A percentile compares a stretch with the other conserved stretches of the same genome.
Evolutionary conservation across 1,284 basidiomycete genomes (phyloP).

Genomic region (Irpex sp.): DNA sequence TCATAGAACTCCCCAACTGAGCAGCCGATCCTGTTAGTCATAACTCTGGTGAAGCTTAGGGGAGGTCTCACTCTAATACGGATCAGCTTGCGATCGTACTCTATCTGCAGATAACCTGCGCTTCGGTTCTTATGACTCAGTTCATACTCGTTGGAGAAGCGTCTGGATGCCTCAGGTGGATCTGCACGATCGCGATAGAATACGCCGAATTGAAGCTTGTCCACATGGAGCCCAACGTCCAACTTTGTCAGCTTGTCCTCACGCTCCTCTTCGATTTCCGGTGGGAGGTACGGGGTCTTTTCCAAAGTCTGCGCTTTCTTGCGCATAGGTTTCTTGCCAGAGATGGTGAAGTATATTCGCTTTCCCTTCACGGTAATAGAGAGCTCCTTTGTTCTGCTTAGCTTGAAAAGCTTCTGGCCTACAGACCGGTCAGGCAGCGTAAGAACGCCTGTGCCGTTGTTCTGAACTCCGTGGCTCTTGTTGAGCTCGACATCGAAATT

Average conservation of each 20-base stretch:
- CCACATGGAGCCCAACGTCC: slow-evolving; percentile 45
- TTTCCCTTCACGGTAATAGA: slow-evolving; percentile 37
- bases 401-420: slow-evolving; percentile 44
- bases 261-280: slow-evolving; percentile 54
- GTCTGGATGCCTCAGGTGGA: slow-evolving; percentile 36
- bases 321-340: slow-evolving; percentile 13
- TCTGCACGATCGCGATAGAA: slow-evolving; percentile 37
- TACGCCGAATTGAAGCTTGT: slow-evolving; percentile 59
- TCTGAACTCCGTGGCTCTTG: slow-evolving; percentile 40
- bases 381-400: slow-evolving; percentile 32
- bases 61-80: slow-evolving; percentile 44
- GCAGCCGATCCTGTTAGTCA: neutral
- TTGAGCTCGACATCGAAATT: slow-evolving; percentile 60
- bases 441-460: slow-evolving; percentile 54
- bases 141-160: slow-evolving; percentile 63
- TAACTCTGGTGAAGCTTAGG: neutral
- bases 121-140: slow-evolving; percentile 34
- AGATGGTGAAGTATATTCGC: slow-evolving; percentile 22
- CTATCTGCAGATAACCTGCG: slow-evolving; percentile 52
- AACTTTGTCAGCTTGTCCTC: slow-evolving; percentile 42
- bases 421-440: slow-evolving; percentile 41
- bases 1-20: slow-evolving; percentile 53
- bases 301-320: slow-evolving; percentile 21
- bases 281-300: slow-evolving; percentile 61
- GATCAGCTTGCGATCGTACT: slow-evolving; percentile 64